phyloP scores from a whole-genome alignment of 2,329 filamentous ascomycete genomes.

The Magnaporthiopsis poae region DNA sequence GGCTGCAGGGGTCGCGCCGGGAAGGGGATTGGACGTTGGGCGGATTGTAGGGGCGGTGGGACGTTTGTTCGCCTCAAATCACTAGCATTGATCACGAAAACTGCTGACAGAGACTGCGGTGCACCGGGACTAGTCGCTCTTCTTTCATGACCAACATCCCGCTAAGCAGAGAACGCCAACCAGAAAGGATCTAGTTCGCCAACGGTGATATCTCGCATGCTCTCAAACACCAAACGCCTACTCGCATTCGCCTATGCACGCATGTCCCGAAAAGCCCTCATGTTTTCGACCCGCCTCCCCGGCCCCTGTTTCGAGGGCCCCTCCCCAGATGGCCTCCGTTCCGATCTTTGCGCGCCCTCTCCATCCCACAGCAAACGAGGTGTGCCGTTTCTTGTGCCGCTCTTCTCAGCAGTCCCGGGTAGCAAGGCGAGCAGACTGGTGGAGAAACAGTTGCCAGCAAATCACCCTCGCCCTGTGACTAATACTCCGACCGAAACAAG shows the following conservation, averaged over 20 bases:
- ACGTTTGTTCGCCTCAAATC: background rate
- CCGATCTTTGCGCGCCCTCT: background rate
- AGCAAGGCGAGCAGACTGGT: background rate
- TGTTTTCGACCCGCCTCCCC: background rate
- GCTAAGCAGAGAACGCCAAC: no score
- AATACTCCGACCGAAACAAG: background rate
- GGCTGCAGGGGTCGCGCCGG: background rate
- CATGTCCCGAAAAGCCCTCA: background rate
- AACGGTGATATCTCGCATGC: no score
- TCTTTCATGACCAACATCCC: background rate
- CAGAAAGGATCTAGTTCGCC: no score
- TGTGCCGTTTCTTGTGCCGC: background rate
- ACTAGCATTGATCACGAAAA: background rate
- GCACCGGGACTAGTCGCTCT: no score
- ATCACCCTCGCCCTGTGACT: background rate
- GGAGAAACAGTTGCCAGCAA: background rate
- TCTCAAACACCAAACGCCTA: background rate
- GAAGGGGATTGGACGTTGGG: background rate
- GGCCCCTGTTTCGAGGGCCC: background rate
- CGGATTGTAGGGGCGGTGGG: background rate
- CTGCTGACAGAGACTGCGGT: background rate
- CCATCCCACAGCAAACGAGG: background rate
- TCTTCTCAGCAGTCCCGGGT: background rate
- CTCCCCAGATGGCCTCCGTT: background rate
- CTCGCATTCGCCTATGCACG: background rate